These are phyloP conservation scores for Sarcomyxa edulis DNA, from an alignment of 768 basidiomycete genomes.

Conservation along the genomic window DNA sequence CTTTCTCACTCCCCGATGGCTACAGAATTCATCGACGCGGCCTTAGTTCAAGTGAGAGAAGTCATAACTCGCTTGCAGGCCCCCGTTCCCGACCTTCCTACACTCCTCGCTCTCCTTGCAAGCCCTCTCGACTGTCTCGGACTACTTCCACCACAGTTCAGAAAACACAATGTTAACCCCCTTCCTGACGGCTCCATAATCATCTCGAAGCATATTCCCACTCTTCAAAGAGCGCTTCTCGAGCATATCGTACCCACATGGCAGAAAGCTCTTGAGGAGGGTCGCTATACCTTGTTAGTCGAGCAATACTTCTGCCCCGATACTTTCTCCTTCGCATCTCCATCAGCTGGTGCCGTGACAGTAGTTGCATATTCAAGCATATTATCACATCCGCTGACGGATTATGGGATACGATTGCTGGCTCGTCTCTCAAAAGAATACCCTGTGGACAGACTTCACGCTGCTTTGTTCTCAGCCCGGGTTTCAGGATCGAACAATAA, in stretches of 20 bases:
- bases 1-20: too few relatives aligned
- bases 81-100: constrained; percentile 42
- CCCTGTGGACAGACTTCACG: constrained; percentile 63
- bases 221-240: constrained; percentile 62
- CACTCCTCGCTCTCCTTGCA: constrained; percentile 50
- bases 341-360: constrained; percentile 47
- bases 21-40: background rate
- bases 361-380: constrained; percentile 63
- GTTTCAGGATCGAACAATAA: constrained; percentile 13
- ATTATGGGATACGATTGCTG: constrained; percentile 49
- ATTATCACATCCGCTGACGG: constrained; percentile 40
- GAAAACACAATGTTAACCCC: constrained; percentile 33
- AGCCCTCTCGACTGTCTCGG: constrained; percentile 52
- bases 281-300: constrained; percentile 37
- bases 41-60: constrained; percentile 26
- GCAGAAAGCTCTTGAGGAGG: constrained; percentile 49
- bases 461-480: constrained; percentile 32
- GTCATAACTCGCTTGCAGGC: constrained; percentile 38
- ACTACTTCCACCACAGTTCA: constrained; percentile 57
- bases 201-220: constrained; percentile 37
- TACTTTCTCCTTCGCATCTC: constrained; percentile 43
- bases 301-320: constrained; percentile 77
- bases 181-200: constrained; percentile 25
- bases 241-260: constrained; percentile 66
- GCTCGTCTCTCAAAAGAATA: constrained; percentile 53